phyloP scores from a whole-genome alignment of 495 filamentous ascomycete genomes.

The Aspergillus campestris region DNA sequence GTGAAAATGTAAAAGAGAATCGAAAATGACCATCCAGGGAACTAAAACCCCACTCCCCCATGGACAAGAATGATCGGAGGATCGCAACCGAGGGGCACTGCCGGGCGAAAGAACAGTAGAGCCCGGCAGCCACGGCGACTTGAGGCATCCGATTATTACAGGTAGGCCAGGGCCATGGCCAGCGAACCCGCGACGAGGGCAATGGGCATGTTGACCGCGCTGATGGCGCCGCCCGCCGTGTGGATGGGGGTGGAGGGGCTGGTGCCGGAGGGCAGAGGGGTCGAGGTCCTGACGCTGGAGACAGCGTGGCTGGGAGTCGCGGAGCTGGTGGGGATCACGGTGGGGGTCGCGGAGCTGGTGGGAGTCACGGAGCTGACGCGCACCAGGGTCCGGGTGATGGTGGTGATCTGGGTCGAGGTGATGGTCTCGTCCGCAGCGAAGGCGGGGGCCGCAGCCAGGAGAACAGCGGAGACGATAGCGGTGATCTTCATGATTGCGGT shows the following conservation, averaged over 20 bases:
- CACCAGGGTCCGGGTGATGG: conserved; percentile 28
- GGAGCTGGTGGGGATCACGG: conserved; percentile 9
- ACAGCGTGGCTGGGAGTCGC: conserved; percentile 2
- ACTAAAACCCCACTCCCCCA: not conserved
- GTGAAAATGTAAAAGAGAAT: conserved; percentile 4
- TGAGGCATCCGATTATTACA: conserved; percentile 16
- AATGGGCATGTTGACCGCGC: conserved; percentile 22
- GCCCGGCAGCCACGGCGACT: not conserved
- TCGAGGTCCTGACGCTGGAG: not conserved
- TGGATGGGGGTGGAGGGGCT: not conserved
- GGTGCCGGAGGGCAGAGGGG: not conserved
- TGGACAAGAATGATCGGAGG: conserved; percentile 8
- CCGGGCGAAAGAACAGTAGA: too few species aligned
- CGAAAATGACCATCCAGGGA: conserved; percentile 16
- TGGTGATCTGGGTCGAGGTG: conserved; percentile 24
- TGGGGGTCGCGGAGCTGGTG: conserved; percentile 1
- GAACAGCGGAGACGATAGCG: conserved; percentile 24
- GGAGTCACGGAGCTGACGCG: conserved; percentile 23
- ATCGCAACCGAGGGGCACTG: not conserved
- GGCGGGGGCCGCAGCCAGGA: conserved; percentile 26
- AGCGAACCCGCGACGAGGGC: conserved; percentile 32
- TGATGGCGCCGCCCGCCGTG: conserved; percentile 15
- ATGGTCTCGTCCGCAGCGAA: conserved; percentile 16
- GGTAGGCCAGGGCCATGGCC: conserved; percentile 29
- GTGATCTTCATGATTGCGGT: conserved; percentile 28